phyloP scores from a whole-genome alignment of 768 basidiomycete species.

The Suillus clintonianus region DNA sequence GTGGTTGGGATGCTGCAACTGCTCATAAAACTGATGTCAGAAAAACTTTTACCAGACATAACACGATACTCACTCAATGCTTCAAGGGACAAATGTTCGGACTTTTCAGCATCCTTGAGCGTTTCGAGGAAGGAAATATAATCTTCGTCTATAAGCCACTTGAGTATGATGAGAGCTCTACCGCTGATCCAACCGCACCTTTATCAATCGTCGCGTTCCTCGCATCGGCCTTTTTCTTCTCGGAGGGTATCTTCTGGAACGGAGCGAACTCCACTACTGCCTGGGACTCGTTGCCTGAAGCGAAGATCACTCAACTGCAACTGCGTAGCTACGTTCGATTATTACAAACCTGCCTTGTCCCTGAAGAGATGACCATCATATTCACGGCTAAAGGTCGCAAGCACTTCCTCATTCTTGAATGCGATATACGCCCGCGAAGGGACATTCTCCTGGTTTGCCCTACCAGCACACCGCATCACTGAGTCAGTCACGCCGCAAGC shows the following conservation, averaged over 20 bases:
- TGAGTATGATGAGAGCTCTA: constrained; percentile 5
- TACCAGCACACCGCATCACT: constrained; percentile 27
- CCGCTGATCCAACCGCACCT: constrained; percentile 45
- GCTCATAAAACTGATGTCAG: not conserved
- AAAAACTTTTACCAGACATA: not conserved
- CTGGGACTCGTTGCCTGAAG: constrained; percentile 78
- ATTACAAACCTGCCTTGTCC: constrained; percentile 80
- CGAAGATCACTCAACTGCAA: not conserved
- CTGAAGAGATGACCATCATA: constrained; percentile 93
- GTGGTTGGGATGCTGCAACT: constrained; percentile 69
- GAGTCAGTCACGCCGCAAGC: not conserved
- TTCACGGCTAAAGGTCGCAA: constrained; percentile 74
- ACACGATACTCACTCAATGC: constrained; percentile 49
- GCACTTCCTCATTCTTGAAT: constrained; percentile 74
- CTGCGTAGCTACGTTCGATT: not conserved
- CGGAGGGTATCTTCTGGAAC: constrained; percentile 79
- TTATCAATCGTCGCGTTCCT: constrained; percentile 88
- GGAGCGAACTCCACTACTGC: constrained; percentile 95
- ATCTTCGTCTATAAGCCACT: constrained; percentile 64
- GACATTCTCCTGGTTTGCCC: constrained; percentile 81
- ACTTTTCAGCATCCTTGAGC: constrained; percentile 52
- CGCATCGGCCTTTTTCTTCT: constrained; percentile 77
- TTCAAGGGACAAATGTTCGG: constrained; percentile 68
- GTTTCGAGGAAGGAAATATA: constrained; percentile 80
- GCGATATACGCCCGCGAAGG: constrained; percentile 90